Conservation (phyloP, 2,329 filamentous ascomycete genomes). For the Alternaria incomplexa region DNA sequence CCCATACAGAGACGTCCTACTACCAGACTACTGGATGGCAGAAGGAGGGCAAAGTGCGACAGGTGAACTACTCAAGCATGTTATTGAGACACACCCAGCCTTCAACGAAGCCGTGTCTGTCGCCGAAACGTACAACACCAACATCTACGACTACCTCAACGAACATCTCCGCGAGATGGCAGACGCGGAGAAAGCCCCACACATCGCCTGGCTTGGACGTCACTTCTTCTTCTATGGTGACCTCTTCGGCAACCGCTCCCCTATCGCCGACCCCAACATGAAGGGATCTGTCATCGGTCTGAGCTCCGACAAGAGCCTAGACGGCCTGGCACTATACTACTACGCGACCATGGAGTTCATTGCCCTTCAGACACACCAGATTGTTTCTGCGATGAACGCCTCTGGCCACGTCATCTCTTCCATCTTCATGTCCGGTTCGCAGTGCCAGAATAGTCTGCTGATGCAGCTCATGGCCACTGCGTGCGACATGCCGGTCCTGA, state of each 20-base stretch:
- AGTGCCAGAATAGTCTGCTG: constrained; percentile 93
- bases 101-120: constrained; percentile 80
- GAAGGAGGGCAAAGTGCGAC: constrained; percentile 97
- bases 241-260: constrained; percentile 94
- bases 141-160: constrained; percentile 96
- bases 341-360: constrained; percentile 99
- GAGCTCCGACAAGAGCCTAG: constrained; percentile 82
- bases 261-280: constrained; percentile 92
- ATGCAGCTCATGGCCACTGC: constrained; percentile 91
- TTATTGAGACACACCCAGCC: constrained; percentile 93
- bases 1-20: constrained; percentile 90
- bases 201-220: constrained; percentile 82
- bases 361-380: constrained; percentile 93
- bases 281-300: constrained; percentile 86
- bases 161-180: constrained; percentile 80
- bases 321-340: constrained; percentile 89
- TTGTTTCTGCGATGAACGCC: constrained; percentile 91
- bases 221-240: constrained; percentile 99
- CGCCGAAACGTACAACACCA: constrained; percentile 81
- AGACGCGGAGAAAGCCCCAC: constrained; percentile 71
- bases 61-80: constrained; percentile 90
- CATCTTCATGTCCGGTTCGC: constrained; percentile 98
- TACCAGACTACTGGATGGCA: constrained; percentile 94
- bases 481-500: constrained; percentile 90
- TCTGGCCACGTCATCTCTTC: constrained; percentile 85